These are phyloP conservation scores for Macrophomina pseudophaseolina DNA, from an alignment of 2,329 filamentous ascomycete species.

Conservation along the genomic window DNA sequence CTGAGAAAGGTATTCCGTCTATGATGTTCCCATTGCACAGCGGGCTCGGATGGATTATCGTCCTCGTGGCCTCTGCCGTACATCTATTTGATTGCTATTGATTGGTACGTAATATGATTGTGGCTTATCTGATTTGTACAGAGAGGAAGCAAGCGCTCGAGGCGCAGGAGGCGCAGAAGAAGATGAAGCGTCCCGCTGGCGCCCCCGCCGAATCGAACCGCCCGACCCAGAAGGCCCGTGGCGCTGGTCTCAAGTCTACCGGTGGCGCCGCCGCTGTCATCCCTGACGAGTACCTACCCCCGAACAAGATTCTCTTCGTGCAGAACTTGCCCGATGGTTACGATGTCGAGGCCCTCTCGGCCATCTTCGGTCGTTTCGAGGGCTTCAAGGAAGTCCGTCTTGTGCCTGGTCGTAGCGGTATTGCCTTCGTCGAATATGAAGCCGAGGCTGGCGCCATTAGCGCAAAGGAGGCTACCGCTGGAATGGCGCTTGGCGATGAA, in stretches of 20 bases:
- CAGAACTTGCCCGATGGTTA: conserved; percentile 90
- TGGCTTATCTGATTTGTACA: conserved; percentile 37
- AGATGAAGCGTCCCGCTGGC: conserved; percentile 67
- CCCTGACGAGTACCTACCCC: conserved; percentile 96
- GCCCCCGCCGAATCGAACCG: conserved; percentile 58
- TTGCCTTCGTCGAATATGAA: conserved; percentile 97
- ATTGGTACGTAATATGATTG: not conserved
- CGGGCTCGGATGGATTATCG: conserved; percentile 24
- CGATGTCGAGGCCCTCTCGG: conserved; percentile 77
- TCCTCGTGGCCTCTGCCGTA: conserved; percentile 9
- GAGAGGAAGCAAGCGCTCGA: conserved; percentile 82
- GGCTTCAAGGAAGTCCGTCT: conserved; percentile 92
- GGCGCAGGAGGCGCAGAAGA: conserved; percentile 77
- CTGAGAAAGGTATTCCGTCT: conserved; percentile 77
- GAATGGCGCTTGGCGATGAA: conserved; percentile 77
- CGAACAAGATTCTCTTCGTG: conserved; percentile 95
- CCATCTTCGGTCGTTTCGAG: conserved; percentile 86
- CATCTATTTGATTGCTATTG: not conserved
- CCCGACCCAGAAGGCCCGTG: conserved; percentile 69
- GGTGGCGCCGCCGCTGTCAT: conserved; percentile 73
- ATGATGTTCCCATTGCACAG: conserved; percentile 23
- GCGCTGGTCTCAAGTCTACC: conserved; percentile 76
- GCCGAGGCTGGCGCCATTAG: conserved; percentile 85
- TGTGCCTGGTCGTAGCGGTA: conserved; percentile 83
- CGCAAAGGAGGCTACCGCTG: conserved; percentile 91